phyloP scores from a whole-genome alignment of 2,329 filamentous ascomycete species.

The Aspergillus brunneoviolaceus region DNA sequence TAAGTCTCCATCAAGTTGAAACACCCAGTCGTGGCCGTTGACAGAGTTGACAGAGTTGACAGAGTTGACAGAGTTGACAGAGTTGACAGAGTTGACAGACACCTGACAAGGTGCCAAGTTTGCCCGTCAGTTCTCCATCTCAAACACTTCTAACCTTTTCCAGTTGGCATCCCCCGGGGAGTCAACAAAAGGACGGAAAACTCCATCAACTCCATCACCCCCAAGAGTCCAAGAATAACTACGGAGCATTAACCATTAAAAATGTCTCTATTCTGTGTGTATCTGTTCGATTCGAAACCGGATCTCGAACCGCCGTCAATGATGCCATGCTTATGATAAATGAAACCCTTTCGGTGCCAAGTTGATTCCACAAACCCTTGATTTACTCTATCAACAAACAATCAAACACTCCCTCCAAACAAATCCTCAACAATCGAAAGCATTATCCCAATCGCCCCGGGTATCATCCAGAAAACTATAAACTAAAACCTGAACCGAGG shows the following conservation, averaged over 20 bases:
- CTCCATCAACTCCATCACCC: too few species aligned
- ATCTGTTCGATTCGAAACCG: not conserved
- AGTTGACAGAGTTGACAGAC: not conserved
- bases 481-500: not conserved
- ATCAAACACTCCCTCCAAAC: not conserved
- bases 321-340: not conserved
- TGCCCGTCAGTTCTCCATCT: not conserved
- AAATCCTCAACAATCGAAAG: not conserved
- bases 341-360: not conserved
- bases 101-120: not conserved
- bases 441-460: not conserved
- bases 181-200: not conserved
- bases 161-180: not conserved
- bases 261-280: not conserved
- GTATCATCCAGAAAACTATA: conserved; percentile 10
- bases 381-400: not conserved
- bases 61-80: too few species aligned
- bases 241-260: not conserved
- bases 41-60: not conserved
- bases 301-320: not conserved
- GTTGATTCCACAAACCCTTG: not conserved
- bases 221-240: not conserved
- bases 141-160: not conserved
- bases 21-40: not conserved
- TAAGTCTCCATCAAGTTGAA: not conserved